Base-by-base conservation (phyloP, 1,139 yeast genomes). In the Candida sanyaensis region DNA sequence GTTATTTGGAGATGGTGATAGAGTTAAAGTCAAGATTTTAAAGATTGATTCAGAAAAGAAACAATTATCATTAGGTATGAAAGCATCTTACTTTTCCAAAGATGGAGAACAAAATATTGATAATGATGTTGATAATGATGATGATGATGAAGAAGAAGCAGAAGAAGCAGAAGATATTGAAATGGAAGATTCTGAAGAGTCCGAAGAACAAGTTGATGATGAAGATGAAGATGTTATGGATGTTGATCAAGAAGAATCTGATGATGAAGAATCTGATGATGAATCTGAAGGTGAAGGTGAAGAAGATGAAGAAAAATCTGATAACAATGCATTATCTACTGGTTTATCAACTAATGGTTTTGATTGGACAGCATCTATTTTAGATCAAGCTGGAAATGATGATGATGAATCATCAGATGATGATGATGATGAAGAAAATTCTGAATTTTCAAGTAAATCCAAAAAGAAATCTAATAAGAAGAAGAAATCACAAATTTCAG, bases 291-390 rank as follows among this genome's bases (percentile, higher is more conserved):
- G n/a, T n/a, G n/a, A 17, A 17, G 21, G 21, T 17, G 21, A 17
- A 17, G 21, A 62, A n/a, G 66, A 54, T 3, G 51, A 51, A 28
- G 47, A 54, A 6, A 56, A 62, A 24, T 60, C 55, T 8, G 65
- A 57, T 4, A 61, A 56, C 1, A 59, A 54, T 2, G 9, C 52
- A 55, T 28, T 45, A 65, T 49, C 59, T 13, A 65, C 66, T 44
- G 96, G 96, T n/a, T 77, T 90, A 50, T 82, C 91, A 34, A 84
- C 95, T 40, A 81, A 83, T 58, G 96, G 93, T 5, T 90, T 91
- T 60, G 97, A 91, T 66, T 92, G 97, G 97, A 88, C 96, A 44
- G 96, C 96, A 6, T 85, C 90, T 40, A 84, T 90, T 55, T 75
- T 90, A 53, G 96, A 88, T 59, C 96, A 88, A 68, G 87, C 86